A percentile compares a stretch with the other conserved stretches of the same genome.
These are phyloP conservation scores for Ceriops decandra DNA, from an alignment of 345 rosid genomes.

Conservation along the genomic window DNA sequence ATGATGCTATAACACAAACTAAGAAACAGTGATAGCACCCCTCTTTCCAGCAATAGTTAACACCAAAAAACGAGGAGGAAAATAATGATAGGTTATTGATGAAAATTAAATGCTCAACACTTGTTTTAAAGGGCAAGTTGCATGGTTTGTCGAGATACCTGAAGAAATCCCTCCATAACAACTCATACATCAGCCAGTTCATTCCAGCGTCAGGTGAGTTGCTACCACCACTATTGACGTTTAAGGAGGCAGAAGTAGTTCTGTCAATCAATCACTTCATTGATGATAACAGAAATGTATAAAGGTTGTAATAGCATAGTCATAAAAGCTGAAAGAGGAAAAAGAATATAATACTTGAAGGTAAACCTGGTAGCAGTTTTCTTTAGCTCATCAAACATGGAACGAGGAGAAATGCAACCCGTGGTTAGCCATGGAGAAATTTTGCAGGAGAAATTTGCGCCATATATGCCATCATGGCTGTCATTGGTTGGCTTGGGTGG, in stretches of 20 bases:
- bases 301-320: slow-evolving; percentile 1
- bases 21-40: background rate
- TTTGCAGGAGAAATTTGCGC: slow-evolving; percentile 93
- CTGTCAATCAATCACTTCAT: slow-evolving; percentile 14
- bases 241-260: slow-evolving; percentile 34
- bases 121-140: background rate
- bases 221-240: slow-evolving; percentile 23
- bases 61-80: too few relatives aligned
- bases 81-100: too few relatives aligned
- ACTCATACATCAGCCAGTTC: slow-evolving; percentile 79
- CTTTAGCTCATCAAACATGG: slow-evolving; percentile 92
- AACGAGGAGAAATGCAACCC: slow-evolving; percentile 93
- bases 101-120: background rate
- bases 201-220: slow-evolving; percentile 50
- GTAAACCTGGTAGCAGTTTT: slow-evolving; percentile 57
- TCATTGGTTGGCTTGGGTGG: slow-evolving; percentile 55
- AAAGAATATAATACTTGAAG: background rate
- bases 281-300: background rate
- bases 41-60: background rate
- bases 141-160: slow-evolving; percentile 42
- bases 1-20: background rate
- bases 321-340: background rate
- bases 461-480: slow-evolving; percentile 57
- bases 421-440: slow-evolving; percentile 90
- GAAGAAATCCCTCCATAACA: slow-evolving; percentile 97